A percentile compares a stretch with the other conserved stretches of the same genome.
Conservation (phyloP, 768 basidiomycete species). For the Hysterangium stoloniferum region DNA sequence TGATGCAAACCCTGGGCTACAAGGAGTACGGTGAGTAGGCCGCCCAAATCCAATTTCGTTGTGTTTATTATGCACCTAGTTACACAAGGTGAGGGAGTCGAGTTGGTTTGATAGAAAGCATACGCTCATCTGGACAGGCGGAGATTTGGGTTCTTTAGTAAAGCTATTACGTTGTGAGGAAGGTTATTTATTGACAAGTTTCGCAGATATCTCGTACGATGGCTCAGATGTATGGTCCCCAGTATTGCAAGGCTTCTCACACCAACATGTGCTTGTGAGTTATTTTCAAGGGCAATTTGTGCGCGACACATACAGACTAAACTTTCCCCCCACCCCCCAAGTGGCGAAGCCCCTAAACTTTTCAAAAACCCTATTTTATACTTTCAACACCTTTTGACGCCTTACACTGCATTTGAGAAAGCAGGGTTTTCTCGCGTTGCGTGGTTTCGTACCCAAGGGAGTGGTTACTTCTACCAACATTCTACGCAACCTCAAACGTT, state of each 20-base stretch:
- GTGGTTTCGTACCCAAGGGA: constrained; percentile 22
- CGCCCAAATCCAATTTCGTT: background rate
- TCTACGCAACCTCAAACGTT: constrained; percentile 43
- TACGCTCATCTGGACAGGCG: constrained; percentile 36
- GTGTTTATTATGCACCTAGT: background rate
- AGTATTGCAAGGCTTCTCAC: constrained; percentile 44
- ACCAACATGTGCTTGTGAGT: constrained; percentile 39
- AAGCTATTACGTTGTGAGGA: constrained; percentile 6
- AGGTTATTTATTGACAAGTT: background rate
- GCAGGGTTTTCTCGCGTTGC: constrained; percentile 21
- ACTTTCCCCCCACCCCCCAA: constrained; percentile 6
- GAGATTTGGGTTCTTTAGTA: constrained; percentile 39
- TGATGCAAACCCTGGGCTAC: constrained; percentile 44
- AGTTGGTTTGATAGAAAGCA: background rate
- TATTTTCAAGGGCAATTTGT: background rate
- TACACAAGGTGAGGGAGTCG: no score
- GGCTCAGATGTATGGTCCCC: constrained; percentile 21
- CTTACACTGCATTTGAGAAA: constrained; percentile 25
- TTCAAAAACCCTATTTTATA: constrained; percentile 22
- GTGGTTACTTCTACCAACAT: constrained; percentile 35
- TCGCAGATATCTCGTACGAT: constrained; percentile 18
- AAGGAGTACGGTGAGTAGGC: constrained; percentile 39
- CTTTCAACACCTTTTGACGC: constrained; percentile 22
- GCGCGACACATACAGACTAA: constrained; percentile 11
- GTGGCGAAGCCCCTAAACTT: constrained; percentile 20